phyloP scores from a whole-genome alignment of 768 basidiomycete species.

The Tylopilus rubrobrunneus region DNA sequence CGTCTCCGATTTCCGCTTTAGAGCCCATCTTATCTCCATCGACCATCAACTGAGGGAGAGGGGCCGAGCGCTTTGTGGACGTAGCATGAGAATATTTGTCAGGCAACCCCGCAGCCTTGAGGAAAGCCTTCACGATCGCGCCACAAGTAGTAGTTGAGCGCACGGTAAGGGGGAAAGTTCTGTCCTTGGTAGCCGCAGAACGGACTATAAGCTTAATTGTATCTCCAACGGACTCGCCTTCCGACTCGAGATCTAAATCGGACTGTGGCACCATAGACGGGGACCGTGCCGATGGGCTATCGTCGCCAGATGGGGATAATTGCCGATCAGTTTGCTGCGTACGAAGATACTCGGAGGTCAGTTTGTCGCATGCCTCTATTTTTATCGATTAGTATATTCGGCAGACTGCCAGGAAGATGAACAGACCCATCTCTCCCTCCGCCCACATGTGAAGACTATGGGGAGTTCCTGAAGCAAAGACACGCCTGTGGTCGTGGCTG shows the following conservation, averaged over 20 bases:
- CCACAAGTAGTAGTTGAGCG: constrained; percentile 74
- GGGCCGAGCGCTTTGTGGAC: constrained; percentile 28
- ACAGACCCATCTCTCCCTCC: constrained; percentile 62
- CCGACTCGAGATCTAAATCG: constrained; percentile 24
- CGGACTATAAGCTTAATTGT: constrained; percentile 67
- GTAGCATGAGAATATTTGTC: constrained; percentile 44
- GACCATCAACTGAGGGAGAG: constrained; percentile 42
- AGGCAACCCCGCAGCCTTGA: constrained; percentile 62
- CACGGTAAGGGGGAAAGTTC: constrained; percentile 62
- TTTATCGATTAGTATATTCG: constrained; percentile 5
- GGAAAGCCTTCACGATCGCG: constrained; percentile 69
- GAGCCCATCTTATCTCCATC: constrained; percentile 73
- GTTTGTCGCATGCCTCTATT: constrained; percentile 63
- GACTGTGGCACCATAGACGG: constrained; percentile 23
- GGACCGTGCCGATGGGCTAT: constrained; percentile 6
- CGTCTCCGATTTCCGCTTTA: constrained; percentile 55
- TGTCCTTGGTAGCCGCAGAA: constrained; percentile 44
- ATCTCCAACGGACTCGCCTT: constrained; percentile 39
- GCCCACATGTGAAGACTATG: constrained; percentile 63
- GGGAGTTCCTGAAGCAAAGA: constrained; percentile 70
- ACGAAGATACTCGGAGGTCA: constrained; percentile 62
- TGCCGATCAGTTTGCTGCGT: constrained; percentile 29
- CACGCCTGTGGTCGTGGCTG: constrained; percentile 54
- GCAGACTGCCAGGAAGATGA: background rate
- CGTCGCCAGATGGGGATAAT: constrained; percentile 18